These are phyloP conservation scores for Syncephalastrum racemosum DNA, from an alignment of 371 early-diverging fungal genomes.

Conservation along the genomic window DNA sequence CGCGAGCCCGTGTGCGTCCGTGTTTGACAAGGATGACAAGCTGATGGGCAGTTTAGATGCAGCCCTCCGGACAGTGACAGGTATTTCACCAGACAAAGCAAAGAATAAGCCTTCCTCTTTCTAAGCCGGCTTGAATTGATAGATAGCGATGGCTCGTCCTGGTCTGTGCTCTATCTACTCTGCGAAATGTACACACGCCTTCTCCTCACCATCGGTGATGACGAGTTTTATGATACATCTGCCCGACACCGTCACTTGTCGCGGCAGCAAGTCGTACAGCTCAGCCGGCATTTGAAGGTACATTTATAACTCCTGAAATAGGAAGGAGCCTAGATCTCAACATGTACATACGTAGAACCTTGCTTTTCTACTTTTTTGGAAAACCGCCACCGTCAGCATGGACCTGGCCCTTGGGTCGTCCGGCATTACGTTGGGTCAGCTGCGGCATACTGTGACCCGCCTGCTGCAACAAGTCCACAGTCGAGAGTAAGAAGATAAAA, in stretches of 20 bases:
- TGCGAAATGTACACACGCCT: conserved; percentile 74
- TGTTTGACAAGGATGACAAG: conserved; percentile 19
- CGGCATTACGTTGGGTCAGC: conserved; percentile 50
- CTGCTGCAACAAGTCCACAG: conserved; percentile 80
- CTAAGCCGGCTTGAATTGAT: neutral
- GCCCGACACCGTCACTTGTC: conserved; percentile 49
- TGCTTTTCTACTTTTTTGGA: conserved; percentile 74
- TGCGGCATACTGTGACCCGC: conserved; percentile 63
- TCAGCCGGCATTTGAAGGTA: conserved; percentile 65
- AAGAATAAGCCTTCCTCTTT: neutral
- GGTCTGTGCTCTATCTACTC: conserved; percentile 64
- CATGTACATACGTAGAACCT: conserved; percentile 51
- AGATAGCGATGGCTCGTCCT: conserved; percentile 16
- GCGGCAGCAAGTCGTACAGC: conserved; percentile 45
- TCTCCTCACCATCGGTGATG: conserved; percentile 80
- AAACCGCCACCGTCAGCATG: conserved; percentile 42
- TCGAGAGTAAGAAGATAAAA: conserved; percentile 63
- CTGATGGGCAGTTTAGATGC: conserved; percentile 10
- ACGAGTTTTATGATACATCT: conserved; percentile 67
- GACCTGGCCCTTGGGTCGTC: conserved; percentile 43
- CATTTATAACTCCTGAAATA: neutral
- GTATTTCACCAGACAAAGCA: conserved; percentile 2
- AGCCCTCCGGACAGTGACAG: conserved; percentile 10
- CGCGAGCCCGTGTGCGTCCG: conserved; percentile 6
- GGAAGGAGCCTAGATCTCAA: conserved; percentile 9